These are phyloP conservation scores for Gaertneriomyces sp. DNA, from an alignment of 192 early-diverging fungal species.

Conservation along the genomic window DNA sequence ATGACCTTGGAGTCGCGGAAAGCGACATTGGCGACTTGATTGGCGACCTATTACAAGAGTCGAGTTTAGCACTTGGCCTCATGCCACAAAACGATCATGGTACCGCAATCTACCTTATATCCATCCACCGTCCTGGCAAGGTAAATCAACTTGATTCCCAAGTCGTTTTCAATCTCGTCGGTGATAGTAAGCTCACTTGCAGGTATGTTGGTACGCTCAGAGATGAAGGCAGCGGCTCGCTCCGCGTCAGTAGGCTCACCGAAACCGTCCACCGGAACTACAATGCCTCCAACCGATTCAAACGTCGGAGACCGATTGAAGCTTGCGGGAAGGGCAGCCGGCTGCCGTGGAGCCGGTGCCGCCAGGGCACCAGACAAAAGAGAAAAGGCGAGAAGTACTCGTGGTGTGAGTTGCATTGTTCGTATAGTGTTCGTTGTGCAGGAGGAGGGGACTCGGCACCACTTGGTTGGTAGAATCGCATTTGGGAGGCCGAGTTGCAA, in stretches of 20 bases:
- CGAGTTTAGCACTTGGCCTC: not conserved
- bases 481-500: no score
- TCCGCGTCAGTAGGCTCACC: slow-evolving; percentile 1
- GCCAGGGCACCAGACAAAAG: no score
- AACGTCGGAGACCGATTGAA: no score
- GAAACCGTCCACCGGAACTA: not conserved
- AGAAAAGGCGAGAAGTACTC: no score
- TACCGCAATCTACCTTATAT: not conserved
- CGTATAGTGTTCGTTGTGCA: no score
- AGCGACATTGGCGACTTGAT: slow-evolving; percentile 26
- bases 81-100: not conserved
- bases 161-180: slow-evolving; percentile 12
- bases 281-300: no score
- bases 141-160: slow-evolving; percentile 15
- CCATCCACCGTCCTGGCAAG: slow-evolving; percentile 17
- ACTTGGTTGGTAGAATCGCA: no score
- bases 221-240: slow-evolving; percentile 11
- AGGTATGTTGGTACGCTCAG: not conserved
- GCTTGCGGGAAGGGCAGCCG: no score
- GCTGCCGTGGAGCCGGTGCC: no score
- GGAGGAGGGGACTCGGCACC: no score
- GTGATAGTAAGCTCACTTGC: slow-evolving; percentile 15
- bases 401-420: no score
- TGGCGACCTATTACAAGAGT: not conserved
- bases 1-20: slow-evolving; percentile 27